Base-by-base conservation (phyloP, 768 basidiomycete genomes). In the Boletellus emodensis region DNA sequence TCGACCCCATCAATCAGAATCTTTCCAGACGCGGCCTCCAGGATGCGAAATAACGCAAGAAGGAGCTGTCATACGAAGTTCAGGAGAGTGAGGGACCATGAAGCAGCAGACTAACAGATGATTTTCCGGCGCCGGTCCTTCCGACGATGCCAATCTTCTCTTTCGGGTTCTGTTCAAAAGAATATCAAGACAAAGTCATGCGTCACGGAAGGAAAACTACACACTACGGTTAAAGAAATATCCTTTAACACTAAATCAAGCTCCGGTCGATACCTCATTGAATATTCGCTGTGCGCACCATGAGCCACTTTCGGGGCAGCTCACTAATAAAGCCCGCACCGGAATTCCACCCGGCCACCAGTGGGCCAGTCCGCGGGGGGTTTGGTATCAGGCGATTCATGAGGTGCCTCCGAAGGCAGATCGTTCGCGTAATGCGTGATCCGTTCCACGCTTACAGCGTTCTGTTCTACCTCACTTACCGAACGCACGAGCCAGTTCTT, bases 121-220 rank as follows among this genome's bases (percentile, higher is more conserved):
- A 87, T 69, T 89, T 89, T 53, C 87, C 79, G 63, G 85, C 77
- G 17, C 90, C 94, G 5, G 94, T 95, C 53, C 89, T 68, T 3
- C 89, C 90, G 65, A 85, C 81, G 5, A 96, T 83, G n/a, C 95
- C 95, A 40, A 95, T 81, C 67, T 94, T 95, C 64, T 94, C 89
- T 40, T 78, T 81, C 0, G 87, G 74, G 59, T 81, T 74, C 86
- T 88, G 30, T 35, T n/a, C n/a, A 40, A 18, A 10, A n/a, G 6
- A 15, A 48, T 51, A 43, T 65, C 30, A 56, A 41, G 10, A 20
- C 14, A n/a, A 6, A 35, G 14, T 12, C 11, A 32, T 1, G 12
- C n/a, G 57, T 11, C 3, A 32, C 10, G 26, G 6, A 13, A 1
- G 14, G 36, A 10, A 18, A 6, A 26, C 24, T 8, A 52, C 78